These are phyloP conservation scores for Colletotrichum viniferum DNA, from an alignment of 2,329 filamentous ascomycete genomes.

Conservation along the genomic window DNA sequence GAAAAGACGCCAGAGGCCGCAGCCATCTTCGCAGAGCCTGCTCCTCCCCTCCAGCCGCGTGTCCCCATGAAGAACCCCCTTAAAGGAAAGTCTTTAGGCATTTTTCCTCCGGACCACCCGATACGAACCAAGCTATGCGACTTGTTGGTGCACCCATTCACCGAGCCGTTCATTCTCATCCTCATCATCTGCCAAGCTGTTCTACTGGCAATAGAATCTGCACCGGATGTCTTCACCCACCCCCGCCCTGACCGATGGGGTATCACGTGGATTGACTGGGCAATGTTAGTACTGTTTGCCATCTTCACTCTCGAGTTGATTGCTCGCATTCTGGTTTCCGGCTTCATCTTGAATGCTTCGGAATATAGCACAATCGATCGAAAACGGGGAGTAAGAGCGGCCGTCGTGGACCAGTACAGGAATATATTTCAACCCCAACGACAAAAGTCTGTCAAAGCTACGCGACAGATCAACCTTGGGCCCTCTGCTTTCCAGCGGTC, in stretches of 20 bases:
- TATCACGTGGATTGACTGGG: conserved; percentile 73
- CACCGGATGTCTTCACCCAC: conserved; percentile 70
- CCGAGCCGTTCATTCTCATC: conserved; percentile 84
- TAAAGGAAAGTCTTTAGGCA: conserved; percentile 81
- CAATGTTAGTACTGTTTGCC: conserved; percentile 80
- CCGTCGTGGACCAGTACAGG: conserved; percentile 76
- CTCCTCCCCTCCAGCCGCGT: conserved; percentile 33
- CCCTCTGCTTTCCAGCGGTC: conserved; percentile 75
- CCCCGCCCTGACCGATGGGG: conserved; percentile 71
- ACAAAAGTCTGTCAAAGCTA: conserved; percentile 67
- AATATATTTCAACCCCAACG: conserved; percentile 83
- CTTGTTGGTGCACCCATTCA: conserved; percentile 82
- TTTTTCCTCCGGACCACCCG: conserved; percentile 80
- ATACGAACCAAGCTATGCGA: conserved; percentile 80
- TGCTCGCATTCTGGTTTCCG: conserved; percentile 88
- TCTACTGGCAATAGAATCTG: conserved; percentile 84
- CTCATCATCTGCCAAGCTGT: conserved; percentile 89
- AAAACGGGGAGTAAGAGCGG: conserved; percentile 73
- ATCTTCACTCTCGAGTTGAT: conserved; percentile 89
- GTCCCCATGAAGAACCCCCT: conserved; percentile 72
- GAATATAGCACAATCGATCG: conserved; percentile 93
- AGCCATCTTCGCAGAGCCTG: conserved; percentile 31
- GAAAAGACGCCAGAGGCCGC: conserved; percentile 49
- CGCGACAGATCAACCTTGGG: conserved; percentile 48
- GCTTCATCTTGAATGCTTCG: conserved; percentile 85